Conservation (phyloP, 2,329 filamentous ascomycete species). For the Fusarium temperatum region DNA sequence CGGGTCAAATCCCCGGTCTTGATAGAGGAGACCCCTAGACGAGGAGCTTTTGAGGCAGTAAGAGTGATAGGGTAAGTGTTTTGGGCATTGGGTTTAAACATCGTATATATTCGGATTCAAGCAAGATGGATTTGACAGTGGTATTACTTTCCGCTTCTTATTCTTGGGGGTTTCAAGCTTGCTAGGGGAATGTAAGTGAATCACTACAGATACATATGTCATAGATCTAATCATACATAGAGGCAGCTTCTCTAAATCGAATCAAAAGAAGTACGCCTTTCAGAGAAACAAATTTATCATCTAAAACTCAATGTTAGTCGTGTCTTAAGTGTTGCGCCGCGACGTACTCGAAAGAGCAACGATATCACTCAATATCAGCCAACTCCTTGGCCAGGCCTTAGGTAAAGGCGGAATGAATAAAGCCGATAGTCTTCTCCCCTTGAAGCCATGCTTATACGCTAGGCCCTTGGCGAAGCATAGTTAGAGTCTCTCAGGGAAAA, state of each 20-base stretch:
- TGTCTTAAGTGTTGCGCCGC: neutral
- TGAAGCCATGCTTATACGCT: neutral
- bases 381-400: neutral
- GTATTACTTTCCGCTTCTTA: neutral
- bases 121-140: neutral
- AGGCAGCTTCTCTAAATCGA: neutral
- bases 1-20: neutral
- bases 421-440: neutral
- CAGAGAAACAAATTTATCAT: neutral
- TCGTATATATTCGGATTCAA: neutral
- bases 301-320: neutral
- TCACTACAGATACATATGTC: neutral
- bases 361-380: neutral
- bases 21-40: neutral
- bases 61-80: neutral
- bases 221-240: neutral
- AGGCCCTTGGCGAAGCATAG: neutral
- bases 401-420: neutral
- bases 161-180: neutral
- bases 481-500: conserved; percentile 12
- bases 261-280: neutral
- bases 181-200: neutral
- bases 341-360: neutral
- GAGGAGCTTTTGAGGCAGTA: neutral
- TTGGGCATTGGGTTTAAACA: neutral